Percentiles rank a stretch among this genome's conserved stretches.
phyloP scores from a whole-genome alignment of 257 asterid species.

The Penstemon newberryi region DNA sequence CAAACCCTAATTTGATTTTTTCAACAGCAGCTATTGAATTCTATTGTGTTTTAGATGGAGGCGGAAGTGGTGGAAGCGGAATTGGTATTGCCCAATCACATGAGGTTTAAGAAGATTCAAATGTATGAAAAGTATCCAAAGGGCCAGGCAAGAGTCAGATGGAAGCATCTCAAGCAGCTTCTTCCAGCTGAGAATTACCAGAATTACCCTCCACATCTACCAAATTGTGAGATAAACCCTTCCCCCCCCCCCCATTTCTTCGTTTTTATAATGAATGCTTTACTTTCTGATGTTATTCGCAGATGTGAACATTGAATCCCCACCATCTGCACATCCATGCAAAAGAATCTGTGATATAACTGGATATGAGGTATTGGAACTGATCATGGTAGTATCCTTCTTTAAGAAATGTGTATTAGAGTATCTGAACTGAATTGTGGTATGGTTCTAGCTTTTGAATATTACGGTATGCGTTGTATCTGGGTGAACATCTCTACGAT shows the following conservation, averaged over 20 bases:
- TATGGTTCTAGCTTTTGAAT: no score
- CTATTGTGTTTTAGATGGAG: conserved; percentile 49
- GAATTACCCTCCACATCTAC: conserved; percentile 57
- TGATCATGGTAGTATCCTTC: no score
- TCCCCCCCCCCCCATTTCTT: background rate
- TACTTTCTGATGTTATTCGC: conserved; percentile 30
- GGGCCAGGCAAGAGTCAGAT: conserved; percentile 83
- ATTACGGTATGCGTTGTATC: no score
- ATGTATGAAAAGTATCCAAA: conserved; percentile 88
- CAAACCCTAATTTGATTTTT: conserved; percentile 1
- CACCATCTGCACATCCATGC: conserved; percentile 84
- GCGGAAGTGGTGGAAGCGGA: conserved; percentile 82
- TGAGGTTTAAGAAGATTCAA: conserved; percentile 86
- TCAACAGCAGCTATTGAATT: background rate
- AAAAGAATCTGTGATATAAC: conserved; percentile 88
- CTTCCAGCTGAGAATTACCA: conserved; percentile 87
- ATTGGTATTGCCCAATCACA: conserved; percentile 70
- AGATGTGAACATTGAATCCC: conserved; percentile 84
- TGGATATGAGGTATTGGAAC: conserved; percentile 68
- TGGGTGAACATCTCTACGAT: no score
- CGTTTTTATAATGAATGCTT: conserved; percentile 6
- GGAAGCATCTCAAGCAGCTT: conserved; percentile 97
- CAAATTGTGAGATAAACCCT: conserved; percentile 61
- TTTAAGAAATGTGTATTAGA: no score
- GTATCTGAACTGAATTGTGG: no score